Evolutionary conservation across 2,329 filamentous ascomycete species (phyloP).

Genomic region (Sclerotinia minor): DNA sequence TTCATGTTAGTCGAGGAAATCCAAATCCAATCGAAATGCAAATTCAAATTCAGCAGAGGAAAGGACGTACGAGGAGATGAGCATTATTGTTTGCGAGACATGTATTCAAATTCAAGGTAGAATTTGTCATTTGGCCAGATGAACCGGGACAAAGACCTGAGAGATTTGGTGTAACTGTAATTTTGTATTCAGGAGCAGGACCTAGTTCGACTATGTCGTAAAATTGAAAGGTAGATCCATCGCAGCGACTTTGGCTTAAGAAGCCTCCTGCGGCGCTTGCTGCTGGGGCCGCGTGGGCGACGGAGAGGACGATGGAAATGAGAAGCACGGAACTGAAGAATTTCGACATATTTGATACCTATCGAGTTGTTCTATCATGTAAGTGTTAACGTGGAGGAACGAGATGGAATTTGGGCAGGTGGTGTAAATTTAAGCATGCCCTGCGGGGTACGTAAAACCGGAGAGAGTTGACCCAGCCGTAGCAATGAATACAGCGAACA

Average conservation of each 20-base stretch:
- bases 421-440: not conserved
- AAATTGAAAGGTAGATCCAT: conserved; percentile 6
- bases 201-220: not conserved
- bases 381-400: not conserved
- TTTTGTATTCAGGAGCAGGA: not conserved
- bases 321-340: not conserved
- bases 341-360: conserved; percentile 11
- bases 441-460: conserved; percentile 4
- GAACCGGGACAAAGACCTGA: conserved; percentile 20
- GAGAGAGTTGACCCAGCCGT: not conserved
- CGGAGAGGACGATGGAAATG: not conserved
- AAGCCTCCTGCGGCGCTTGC: conserved; percentile 4
- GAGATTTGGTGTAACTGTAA: conserved; percentile 8
- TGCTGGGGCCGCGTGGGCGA: not conserved
- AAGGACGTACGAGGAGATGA: conserved; percentile 6
- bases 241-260: not conserved
- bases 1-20: not conserved
- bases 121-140: not conserved
- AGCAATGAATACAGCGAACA: not conserved
- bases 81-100: conserved; percentile 20
- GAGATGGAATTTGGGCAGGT: not conserved
- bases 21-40: not conserved
- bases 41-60: too few relatives aligned
- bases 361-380: not conserved
- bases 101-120: conserved; percentile 17